Conservation (phyloP, 129 eudicot genomes). For the Lonicera japonica region DNA sequence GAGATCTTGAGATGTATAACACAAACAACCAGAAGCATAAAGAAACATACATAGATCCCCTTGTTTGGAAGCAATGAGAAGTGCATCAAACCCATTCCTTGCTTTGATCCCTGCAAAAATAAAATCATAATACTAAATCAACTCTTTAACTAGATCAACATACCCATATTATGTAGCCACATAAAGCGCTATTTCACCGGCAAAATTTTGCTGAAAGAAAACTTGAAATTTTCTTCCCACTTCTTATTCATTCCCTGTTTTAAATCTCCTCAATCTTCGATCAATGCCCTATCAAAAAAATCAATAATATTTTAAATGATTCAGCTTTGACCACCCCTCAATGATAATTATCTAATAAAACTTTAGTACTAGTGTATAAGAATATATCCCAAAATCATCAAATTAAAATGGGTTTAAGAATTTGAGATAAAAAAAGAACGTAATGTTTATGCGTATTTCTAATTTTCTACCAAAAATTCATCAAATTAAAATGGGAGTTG, state of each 20-base stretch:
- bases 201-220: constrained; percentile 52
- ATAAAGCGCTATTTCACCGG: constrained; percentile 75
- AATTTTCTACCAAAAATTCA: background rate
- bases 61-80: constrained; percentile 97
- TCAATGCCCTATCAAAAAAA: constrained; percentile 8
- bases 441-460: too few species aligned
- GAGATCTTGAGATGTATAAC: too few species aligned
- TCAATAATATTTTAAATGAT: too few species aligned
- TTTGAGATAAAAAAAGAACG: too few species aligned
- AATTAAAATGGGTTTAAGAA: too few species aligned
- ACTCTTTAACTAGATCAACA: constrained; percentile 60
- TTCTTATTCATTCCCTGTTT: background rate
- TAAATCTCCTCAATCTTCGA: background rate
- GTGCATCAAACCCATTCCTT: constrained; percentile 85
- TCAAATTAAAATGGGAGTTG: too few species aligned
- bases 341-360: background rate
- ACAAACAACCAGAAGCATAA: too few species aligned
- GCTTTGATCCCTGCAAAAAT: constrained; percentile 77
- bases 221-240: background rate
- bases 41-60: constrained; percentile 70
- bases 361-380: too few species aligned
- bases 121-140: constrained; percentile 68
- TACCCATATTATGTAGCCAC: constrained; percentile 84
- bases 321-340: too few species aligned
- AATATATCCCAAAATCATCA: too few species aligned